Evolutionary conservation across 2,329 filamentous ascomycete species (phyloP).

Genomic region (Claviceps lovelessii): DNA sequence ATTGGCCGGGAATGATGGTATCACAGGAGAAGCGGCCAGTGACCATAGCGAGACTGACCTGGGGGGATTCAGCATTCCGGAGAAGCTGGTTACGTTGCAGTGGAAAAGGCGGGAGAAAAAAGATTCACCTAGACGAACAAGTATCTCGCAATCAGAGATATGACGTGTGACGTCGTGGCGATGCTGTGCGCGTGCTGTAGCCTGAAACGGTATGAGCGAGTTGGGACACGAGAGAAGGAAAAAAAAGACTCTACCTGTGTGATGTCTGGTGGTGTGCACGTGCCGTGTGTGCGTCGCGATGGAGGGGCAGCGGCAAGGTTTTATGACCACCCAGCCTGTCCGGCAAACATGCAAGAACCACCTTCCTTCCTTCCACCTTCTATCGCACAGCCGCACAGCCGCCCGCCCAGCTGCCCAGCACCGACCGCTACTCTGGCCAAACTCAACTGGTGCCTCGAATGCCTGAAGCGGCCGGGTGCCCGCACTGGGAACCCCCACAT

Average conservation of each 20-base stretch:
- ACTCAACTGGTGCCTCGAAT: too few relatives aligned
- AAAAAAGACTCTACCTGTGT: not conserved
- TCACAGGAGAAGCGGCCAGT: conserved; percentile 5
- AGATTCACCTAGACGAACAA: not conserved
- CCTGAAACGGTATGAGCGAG: not conserved
- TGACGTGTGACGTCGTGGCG: not conserved
- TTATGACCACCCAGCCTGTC: not conserved
- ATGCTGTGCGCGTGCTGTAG: too few relatives aligned
- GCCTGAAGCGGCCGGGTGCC: too few relatives aligned
- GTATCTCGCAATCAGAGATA: not conserved
- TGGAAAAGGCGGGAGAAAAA: not conserved
- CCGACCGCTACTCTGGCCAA: too few relatives aligned
- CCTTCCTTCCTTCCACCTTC: too few relatives aligned
- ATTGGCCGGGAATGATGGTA: not conserved
- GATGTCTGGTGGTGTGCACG: not conserved
- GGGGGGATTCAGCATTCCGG: not conserved
- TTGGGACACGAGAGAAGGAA: not conserved
- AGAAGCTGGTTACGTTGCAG: conserved; percentile 1
- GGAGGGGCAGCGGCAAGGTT: conserved; percentile 3
- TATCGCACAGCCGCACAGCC: too few relatives aligned
- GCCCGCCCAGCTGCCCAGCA: too few relatives aligned
- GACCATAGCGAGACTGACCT: conserved; percentile 6
- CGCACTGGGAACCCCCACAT: too few relatives aligned
- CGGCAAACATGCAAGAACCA: too few relatives aligned
- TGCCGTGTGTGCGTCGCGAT: conserved; percentile 1